Base-by-base conservation (phyloP, 805 yeast genomes). In the Lipomyces anomalus region DNA sequence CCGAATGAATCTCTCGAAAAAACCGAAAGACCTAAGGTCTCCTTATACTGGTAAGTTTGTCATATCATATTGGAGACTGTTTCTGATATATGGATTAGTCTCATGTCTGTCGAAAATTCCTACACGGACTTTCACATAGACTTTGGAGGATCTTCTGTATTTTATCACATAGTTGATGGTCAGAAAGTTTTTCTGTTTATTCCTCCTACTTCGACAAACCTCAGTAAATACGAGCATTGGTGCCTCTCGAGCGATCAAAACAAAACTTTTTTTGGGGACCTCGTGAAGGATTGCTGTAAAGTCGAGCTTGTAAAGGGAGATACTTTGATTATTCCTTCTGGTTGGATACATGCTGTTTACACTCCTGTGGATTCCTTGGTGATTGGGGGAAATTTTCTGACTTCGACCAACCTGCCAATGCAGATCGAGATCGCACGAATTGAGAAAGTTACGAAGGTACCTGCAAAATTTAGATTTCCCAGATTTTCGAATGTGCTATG, bases 111-210 rank as follows among this genome's bases (percentile, higher is more conserved):
- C 2, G 68, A 72, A 22, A 77, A 81, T 48, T 79, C 92, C 2
- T 88, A 76, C 61, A 88, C 96, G 0, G 97, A 88, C 61, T 88
- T 87, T 65, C 97, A 88, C 63, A 70, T 88, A 35, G 97, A 88
- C 62, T 88, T 88, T 62, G 92, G 94, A 1, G 97, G 95, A 0
- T 84, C 95, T 0, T 83, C 92, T 1, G 97, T 88, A 4, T 88
- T 85, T 61, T 88, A 88, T 63, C 85, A 90, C 2, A 79, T 88
- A 2, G 65, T 88, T 13, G 67, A 72, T n/a, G 97, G 97, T 1
- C 56, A 67, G 2, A 88, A 88, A 58, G 73, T 78, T 26, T 88
- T 88, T 58, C 62, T 87, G 38, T 75, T 88, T 73, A 78, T 73
- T 56, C 95, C 95, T 0, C 95, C 95, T 2, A 78, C 94, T 0